Evolutionary conservation across 345 rosid genomes (phyloP), one percentile per base, ranked within the genome.

Genomic region (Erysimum cheiranthoides): DNA sequence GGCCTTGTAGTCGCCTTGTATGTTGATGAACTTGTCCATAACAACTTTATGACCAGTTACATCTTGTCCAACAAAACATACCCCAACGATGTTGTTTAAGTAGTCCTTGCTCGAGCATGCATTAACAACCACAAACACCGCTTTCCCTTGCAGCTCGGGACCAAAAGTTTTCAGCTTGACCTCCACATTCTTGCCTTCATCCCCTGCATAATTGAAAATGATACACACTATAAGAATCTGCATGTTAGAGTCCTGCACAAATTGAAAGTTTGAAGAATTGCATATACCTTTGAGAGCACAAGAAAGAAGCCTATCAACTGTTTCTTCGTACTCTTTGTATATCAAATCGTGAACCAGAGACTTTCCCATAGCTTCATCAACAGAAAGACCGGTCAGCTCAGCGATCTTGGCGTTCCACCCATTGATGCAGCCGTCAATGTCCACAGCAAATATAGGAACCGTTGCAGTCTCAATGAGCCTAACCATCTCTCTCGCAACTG

Each of bases 401-500:
- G 97, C 93, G 18, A 85, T 89, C 84, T 92, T 94, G 27, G 86
- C 95, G 56, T 94, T 94, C 97, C 97, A 94, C 35, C 98, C 96
- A 80, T 92, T 94, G 69, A 94, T 81, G 66, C 81, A 31, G 8
- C 97, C 97, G 60, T 89, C 84, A 54, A 78, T 88, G 72, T 92
- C 98, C 30, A 92, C 93, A 18, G 96, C 96, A 16, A 94, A 94
- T 82, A 94, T 90, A 27, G 97, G 98, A 71, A 90, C 97, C 34
- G 96, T 88, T 17, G 98, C 97, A n/a, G 97, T 92, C 80, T 94
- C 97, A 68, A 94, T 94, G 61, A 94, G 79, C 77, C 97, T 91
- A 70, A 92, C 97, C 97, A 94, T 94, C 85, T 92, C 97, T 78
- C 98, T 89, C 9, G 98, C 98, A 63, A 92, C 97, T 16, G 93